Evolutionary conservation across 495 filamentous ascomycete genomes (phyloP), one percentile per base, ranked within the genome.

Genomic region (Penicilliopsis zonata): DNA sequence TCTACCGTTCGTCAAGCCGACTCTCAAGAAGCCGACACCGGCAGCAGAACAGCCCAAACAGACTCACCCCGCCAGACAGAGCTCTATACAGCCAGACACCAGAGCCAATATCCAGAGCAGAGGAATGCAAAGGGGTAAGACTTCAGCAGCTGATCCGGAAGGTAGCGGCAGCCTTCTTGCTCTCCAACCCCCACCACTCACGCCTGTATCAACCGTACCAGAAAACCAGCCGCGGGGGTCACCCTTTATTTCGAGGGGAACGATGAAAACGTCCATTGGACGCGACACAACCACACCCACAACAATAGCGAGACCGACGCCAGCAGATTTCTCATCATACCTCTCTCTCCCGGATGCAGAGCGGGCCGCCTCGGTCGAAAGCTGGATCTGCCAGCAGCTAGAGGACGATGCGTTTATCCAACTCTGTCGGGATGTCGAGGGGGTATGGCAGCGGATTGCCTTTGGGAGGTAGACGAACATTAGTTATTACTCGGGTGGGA

Each of bases 391-490:
- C 23, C 48, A 55, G 16, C 51, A 60, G 28, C 36, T 69, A 2
- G 42, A 63, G 18, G 61, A 71, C 28, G 59, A 65, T 18, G 45
- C 40, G 3, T 71, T 71, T 23, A 33, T 55, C 16, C 40, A 50
- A 23, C 44, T 71, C 9, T 59, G 54, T 18, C 44, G 57, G 28
- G 63, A 65, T 50, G 42, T 69, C 1, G 61, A 71, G 34, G 48
- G 43, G 1, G 44, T 53, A 6, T 69, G 64, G 62, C 47, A 37
- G 28, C 57, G 63, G 15, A 54, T 67, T 39, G 55, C 52, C 10
- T 43, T 65, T 38, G 61, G 64, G 2, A 46, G 40, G 25, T 38
- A 31, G 33, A n/a, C n/a, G n/a, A n/a, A n/a, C n/a, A n/a, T n/a
- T n/a, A n/a, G n/a, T n/a, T n/a, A n/a, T n/a, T n/a, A n/a, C n/a